A percentile compares a stretch with the other conserved stretches of the same genome.
phyloP scores from a whole-genome alignment of 2,329 filamentous ascomycete species.

The Monilinia fructicola region DNA sequence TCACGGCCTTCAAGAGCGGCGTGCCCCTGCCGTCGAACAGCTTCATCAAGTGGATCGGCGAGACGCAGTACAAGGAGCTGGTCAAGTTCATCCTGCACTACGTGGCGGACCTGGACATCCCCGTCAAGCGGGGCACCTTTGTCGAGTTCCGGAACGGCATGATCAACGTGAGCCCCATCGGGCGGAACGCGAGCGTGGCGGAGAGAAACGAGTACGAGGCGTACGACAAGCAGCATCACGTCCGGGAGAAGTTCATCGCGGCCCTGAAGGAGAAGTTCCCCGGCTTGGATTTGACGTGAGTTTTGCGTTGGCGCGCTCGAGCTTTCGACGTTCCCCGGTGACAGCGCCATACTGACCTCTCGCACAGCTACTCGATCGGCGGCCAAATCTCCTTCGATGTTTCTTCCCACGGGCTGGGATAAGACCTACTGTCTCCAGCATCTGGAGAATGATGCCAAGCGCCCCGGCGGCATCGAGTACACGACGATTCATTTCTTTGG shows the following conservation, averaged over 20 bases:
- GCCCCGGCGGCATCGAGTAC: slow-evolving; percentile 71
- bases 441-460: slow-evolving; percentile 74
- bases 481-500: slow-evolving; percentile 96
- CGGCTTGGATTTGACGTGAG: slow-evolving; percentile 80
- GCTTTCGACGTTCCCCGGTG: background rate
- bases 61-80: slow-evolving; percentile 76
- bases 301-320: slow-evolving; percentile 32
- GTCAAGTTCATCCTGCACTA: slow-evolving; percentile 77
- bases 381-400: slow-evolving; percentile 98
- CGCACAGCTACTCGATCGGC: slow-evolving; percentile 79
- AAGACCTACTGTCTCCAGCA: slow-evolving; percentile 96
- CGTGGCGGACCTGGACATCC: slow-evolving; percentile 79
- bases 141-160: slow-evolving; percentile 89
- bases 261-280: slow-evolving; percentile 78
- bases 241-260: slow-evolving; percentile 74
- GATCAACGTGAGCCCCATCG: slow-evolving; percentile 82
- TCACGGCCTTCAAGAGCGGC: slow-evolving; percentile 86
- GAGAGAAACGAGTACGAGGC: slow-evolving; percentile 82
- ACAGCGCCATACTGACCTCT: background rate
- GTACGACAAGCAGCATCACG: slow-evolving; percentile 75
- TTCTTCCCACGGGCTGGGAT: slow-evolving; percentile 95
- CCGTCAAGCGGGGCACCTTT: slow-evolving; percentile 81
- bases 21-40: slow-evolving; percentile 71
- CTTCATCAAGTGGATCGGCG: slow-evolving; percentile 91
- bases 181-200: slow-evolving; percentile 77